Evolutionary conservation across 345 rosid genomes (phyloP), one percentile per base, ranked within the genome.

Genomic region (Pseudoturritis turrita): DNA sequence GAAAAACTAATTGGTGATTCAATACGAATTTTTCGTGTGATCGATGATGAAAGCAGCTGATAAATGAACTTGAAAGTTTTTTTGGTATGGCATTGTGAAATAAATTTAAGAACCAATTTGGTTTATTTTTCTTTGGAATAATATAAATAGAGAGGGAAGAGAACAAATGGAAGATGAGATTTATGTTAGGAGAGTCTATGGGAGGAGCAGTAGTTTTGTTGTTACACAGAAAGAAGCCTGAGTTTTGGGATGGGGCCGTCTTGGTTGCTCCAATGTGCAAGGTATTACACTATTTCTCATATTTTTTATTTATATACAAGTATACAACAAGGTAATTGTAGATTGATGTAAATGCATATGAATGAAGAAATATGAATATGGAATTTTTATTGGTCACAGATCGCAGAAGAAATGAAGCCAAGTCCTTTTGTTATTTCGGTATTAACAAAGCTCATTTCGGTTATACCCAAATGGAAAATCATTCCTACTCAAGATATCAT

Each of bases 221-320:
- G 44, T 35, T 89, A 4, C 83, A 78, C 60, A 86, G 88, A 45
- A 83, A 83, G 78, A 72, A 53, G 62, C 93, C 93, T 19, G 77
- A 82, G 1, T 89, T 77, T 37, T 91, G 98, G 96, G 88, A 84
- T 71, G 98, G 97, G 21, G 95, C 91, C 13, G 46, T 94, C 62
- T 55, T 91, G 80, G 93, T 81, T 35, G 97, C 97, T 5, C 98
- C 98, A 41, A 91, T 91, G 96, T 89, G 96, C 62, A 89, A 88
- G 92, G 98, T 91, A 77, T 51, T 47, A 62, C 13, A 40, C 29
- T 49, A 37, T 57, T 69, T 68, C 15, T 46, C 23, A 21, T 56
- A 8, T 55, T 33, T 41, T 19, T 41, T 3, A 23, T 15, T 14
- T n/a, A 2, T 65, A 36, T 65, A 29, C 6, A 47, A 19, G 9